Conservation (phyloP, 768 basidiomycete genomes). For the Serendipita vermifera region DNA sequence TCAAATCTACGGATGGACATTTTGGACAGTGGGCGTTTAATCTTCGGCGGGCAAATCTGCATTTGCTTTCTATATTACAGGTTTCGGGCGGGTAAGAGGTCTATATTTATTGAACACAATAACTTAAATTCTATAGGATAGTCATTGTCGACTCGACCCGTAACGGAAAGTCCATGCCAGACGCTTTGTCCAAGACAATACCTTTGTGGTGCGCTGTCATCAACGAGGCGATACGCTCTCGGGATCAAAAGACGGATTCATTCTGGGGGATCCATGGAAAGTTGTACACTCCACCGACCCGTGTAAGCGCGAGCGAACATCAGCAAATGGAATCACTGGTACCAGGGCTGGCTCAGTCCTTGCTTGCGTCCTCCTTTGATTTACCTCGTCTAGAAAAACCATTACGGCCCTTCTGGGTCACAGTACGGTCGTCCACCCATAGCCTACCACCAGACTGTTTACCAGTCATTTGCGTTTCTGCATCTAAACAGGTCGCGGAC, state of each 20-base stretch:
- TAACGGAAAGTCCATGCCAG: slow-evolving; percentile 85
- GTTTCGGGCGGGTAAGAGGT: slow-evolving; percentile 56
- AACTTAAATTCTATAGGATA: slow-evolving; percentile 32
- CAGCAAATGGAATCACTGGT: slow-evolving; percentile 56
- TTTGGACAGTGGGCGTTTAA: slow-evolving; percentile 76
- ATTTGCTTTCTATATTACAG: slow-evolving; percentile 49
- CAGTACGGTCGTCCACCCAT: slow-evolving; percentile 47
- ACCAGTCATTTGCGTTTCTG: slow-evolving; percentile 76
- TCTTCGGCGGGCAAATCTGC: slow-evolving; percentile 70
- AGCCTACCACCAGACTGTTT: slow-evolving; percentile 28
- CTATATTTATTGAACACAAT: slow-evolving; percentile 17
- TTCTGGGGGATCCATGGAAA: background rate
- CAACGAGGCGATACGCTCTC: slow-evolving; percentile 44
- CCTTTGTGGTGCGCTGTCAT: slow-evolving; percentile 91
- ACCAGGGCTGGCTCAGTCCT: slow-evolving; percentile 49
- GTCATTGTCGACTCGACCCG: slow-evolving; percentile 88
- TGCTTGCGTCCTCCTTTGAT: slow-evolving; percentile 43
- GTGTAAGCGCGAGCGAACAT: slow-evolving; percentile 65
- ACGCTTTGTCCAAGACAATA: slow-evolving; percentile 84
- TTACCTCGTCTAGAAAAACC: slow-evolving; percentile 49
- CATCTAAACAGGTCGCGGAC: slow-evolving; percentile 55
- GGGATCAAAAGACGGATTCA: slow-evolving; percentile 7
- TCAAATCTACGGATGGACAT: slow-evolving; percentile 88
- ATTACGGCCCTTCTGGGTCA: slow-evolving; percentile 80
- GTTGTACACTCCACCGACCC: background rate